Evolutionary conservation across 805 yeast species (phyloP), one percentile per base, ranked within the genome.

Genomic region (Wickerhamiella occidentalis): DNA sequence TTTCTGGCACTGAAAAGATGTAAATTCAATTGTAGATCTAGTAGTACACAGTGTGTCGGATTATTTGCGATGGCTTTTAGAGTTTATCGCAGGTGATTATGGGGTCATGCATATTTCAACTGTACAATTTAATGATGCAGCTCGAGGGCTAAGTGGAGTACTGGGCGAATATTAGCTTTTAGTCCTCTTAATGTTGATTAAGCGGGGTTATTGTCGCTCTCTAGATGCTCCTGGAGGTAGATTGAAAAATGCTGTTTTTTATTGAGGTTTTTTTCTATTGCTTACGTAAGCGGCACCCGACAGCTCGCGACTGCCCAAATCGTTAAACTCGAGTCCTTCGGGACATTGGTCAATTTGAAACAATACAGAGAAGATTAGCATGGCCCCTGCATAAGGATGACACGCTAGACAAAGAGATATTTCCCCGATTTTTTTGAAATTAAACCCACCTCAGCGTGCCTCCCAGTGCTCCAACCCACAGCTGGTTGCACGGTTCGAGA

Each of bases 371-470:
- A 90, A 90, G 97, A 92, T 90, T 88, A 90, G 97, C 97, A 92
- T 94, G 94, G 96, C 96, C 97, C 97, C 96, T 90, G 97, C 97
- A 90, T 92, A 92, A 92, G 96, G 97, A 90, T 90, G 97, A 88
- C 96, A 94, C 96, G 96, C 96, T 88, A 82, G 87, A 86, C 96
- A 90, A 90, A 90, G 96, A 90, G 97, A 88, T 90, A 86, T 84
- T 77, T 70, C 72, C 70, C 75, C 80, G 82, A 85, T 85, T 85
- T 86, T 83, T 74, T 66, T 48, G 21, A 6, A 7, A 3, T 23
- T 40, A 40, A 12, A 13, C n/a, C 25, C 26, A 9, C 18, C 21
- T 11, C 38, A 33, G 11, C 15, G 11, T 7, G 18, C 18, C 38
- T 15, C 21, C 3, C 18, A 15, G 19, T 6, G 9, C 19, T 15